Evolutionary conservation across 2,329 filamentous ascomycete species (phyloP), one percentile per base, ranked within the genome.

Genomic region (Ambrosiella beaveri): DNA sequence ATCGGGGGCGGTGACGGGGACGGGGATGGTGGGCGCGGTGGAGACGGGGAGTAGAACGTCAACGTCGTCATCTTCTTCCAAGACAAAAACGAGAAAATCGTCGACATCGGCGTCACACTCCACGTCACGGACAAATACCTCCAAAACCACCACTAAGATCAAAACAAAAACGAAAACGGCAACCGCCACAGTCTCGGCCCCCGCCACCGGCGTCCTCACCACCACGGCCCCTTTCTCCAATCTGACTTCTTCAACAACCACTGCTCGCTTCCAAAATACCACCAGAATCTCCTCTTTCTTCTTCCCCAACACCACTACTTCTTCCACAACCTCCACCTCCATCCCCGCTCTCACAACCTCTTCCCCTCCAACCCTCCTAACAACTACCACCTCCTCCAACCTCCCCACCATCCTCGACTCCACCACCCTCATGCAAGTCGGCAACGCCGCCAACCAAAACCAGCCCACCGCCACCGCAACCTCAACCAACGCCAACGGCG

Each of bases 351-450:
- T 27, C 37, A 35, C n/a, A 6, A 3, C 57, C 54, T 39, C 38
- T n/a, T 27, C 49, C 7, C 41, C 50, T 12, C 13, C 37, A 19
- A 19, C 35, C 19, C 12, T 36, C 19, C 8, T 27, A 2, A 27
- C 51, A 12, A 52, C 55, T 12, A 44, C 49, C 35, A 44, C 39
- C 11, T 41, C 58, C 7, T 50, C 54, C 11, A 36, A 50, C 27
- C 38, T 59, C 15, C 56, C 59, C 7, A 58, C 57, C 7, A 57
- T 61, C 15, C 41, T 58, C 36, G 58, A 61, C 13, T 59, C 61
- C 1, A 58, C 56, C 2, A 60, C 57, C 38, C 59, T 59, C n/a
- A 38, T 58, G 7, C 58, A 58, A 3, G 61, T 63, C n/a, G 62
- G 59, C 15, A 63, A 63, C 49, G 62, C 57, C 7, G 38, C 49